Evolutionary conservation across 352 stramenopile genomes (phyloP).

Genomic region (Globisporangium emineosum): DNA sequence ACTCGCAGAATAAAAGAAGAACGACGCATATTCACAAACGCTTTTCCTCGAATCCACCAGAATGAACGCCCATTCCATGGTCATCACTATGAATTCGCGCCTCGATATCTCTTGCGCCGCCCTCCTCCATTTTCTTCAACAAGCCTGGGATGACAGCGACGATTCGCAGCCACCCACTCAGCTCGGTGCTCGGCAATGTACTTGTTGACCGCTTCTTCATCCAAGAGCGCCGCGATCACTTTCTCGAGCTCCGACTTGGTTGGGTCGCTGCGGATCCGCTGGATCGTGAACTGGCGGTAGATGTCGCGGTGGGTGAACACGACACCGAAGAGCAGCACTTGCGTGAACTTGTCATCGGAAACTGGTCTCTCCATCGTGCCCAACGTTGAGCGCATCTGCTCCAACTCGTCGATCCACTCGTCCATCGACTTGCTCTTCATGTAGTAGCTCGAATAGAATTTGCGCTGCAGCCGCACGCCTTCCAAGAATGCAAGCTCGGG

Average conservation of each 20-base stretch:
- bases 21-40: too few species aligned
- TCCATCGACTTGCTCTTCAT: background rate
- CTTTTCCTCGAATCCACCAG: too few species aligned
- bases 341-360: background rate
- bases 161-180: background rate
- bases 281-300: background rate
- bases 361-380: background rate
- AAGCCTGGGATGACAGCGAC: background rate
- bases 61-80: too few species aligned
- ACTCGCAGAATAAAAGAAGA: too few species aligned
- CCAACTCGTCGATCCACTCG: background rate
- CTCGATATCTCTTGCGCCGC: background rate
- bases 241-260: background rate
- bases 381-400: background rate
- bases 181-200: background rate
- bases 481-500: background rate
- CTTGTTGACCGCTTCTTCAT: background rate
- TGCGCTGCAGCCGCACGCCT: background rate
- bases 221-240: background rate
- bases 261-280: background rate
- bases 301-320: slow-evolving; percentile 1
- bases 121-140: background rate
- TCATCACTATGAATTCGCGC: background rate
- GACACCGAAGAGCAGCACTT: background rate
- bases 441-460: slow-evolving; percentile 3